Conservation (phyloP, 2,329 filamentous ascomycete genomes). For the Penicillium expansum region DNA sequence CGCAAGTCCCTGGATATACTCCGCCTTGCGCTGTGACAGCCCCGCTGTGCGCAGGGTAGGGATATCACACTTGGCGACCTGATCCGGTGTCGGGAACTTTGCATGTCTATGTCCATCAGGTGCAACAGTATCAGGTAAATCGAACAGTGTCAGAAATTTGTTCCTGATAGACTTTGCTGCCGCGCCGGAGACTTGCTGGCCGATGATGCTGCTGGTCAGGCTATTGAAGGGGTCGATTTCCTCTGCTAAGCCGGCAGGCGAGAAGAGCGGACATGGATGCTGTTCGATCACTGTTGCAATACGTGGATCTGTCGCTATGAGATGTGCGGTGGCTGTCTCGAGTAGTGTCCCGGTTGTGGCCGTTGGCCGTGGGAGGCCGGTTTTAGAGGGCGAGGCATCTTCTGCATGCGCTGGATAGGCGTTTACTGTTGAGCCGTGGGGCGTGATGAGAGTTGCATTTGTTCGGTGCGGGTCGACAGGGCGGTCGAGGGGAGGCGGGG, state of each 20-base stretch:
- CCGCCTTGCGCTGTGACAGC: slow-evolving; percentile 89
- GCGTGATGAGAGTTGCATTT: slow-evolving; percentile 49
- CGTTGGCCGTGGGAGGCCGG: slow-evolving; percentile 41
- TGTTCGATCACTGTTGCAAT: slow-evolving; percentile 70
- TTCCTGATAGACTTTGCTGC: slow-evolving; percentile 85
- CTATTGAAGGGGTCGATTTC: slow-evolving; percentile 83
- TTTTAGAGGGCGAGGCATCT: slow-evolving; percentile 42
- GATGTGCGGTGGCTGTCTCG: slow-evolving; percentile 69
- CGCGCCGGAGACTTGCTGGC: slow-evolving; percentile 91
- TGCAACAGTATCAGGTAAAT: slow-evolving; percentile 29
- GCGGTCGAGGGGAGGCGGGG: slow-evolving; percentile 44
- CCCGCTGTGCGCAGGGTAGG: slow-evolving; percentile 76
- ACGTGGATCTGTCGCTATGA: slow-evolving; percentile 69
- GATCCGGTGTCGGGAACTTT: slow-evolving; percentile 70
- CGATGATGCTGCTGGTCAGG: slow-evolving; percentile 83
- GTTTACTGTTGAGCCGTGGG: slow-evolving; percentile 47
- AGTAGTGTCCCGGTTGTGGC: slow-evolving; percentile 71
- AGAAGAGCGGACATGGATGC: slow-evolving; percentile 76
- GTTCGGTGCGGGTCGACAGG: slow-evolving; percentile 49
- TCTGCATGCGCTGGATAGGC: slow-evolving; percentile 45
- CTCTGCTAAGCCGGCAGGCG: slow-evolving; percentile 76
- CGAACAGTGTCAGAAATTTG: slow-evolving; percentile 76
- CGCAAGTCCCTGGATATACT: slow-evolving; percentile 85
- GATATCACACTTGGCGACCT: slow-evolving; percentile 65
- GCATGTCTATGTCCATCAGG: slow-evolving; percentile 12